Percentiles rank a stretch among this genome's conserved stretches.
phyloP scores from a whole-genome alignment of 129 eudicot genomes.

The Centella asiatica region DNA sequence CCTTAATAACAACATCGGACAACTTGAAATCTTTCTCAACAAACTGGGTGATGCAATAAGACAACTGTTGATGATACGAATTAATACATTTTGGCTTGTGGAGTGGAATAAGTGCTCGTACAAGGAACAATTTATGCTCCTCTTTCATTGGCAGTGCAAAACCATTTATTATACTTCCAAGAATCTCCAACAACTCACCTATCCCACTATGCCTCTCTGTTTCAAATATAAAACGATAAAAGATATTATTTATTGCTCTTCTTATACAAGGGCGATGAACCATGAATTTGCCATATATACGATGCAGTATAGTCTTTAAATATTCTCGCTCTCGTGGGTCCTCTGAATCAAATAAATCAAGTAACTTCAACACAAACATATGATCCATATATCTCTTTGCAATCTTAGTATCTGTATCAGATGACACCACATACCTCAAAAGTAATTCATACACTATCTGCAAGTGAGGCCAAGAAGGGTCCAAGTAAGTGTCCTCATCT shows the following conservation, averaged over 20 bases:
- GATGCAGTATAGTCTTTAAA: constrained; percentile 53
- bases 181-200: constrained; percentile 60
- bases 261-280: constrained; percentile 67
- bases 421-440: constrained; percentile 47
- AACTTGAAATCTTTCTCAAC: constrained; percentile 57
- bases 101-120: constrained; percentile 47
- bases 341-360: constrained; percentile 52
- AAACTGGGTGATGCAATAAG: constrained; percentile 50
- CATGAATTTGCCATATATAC: constrained; percentile 58
- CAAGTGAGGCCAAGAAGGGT: constrained; percentile 57
- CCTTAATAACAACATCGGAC: constrained; percentile 53
- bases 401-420: constrained; percentile 53
- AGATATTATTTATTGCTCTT: constrained; percentile 49
- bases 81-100: constrained; percentile 53
- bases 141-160: constrained; percentile 61
- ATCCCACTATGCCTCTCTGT: constrained; percentile 52
- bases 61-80: constrained; percentile 53
- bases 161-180: constrained; percentile 61
- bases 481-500: constrained; percentile 50
- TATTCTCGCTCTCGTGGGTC: constrained; percentile 58
- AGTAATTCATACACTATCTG: constrained; percentile 53
- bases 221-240: constrained; percentile 55
- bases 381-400: constrained; percentile 53
- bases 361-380: constrained; percentile 46
- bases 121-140: constrained; percentile 55